Conservation (phyloP, 371 early-diverging fungal genomes). For the Parasitella parasitica region DNA sequence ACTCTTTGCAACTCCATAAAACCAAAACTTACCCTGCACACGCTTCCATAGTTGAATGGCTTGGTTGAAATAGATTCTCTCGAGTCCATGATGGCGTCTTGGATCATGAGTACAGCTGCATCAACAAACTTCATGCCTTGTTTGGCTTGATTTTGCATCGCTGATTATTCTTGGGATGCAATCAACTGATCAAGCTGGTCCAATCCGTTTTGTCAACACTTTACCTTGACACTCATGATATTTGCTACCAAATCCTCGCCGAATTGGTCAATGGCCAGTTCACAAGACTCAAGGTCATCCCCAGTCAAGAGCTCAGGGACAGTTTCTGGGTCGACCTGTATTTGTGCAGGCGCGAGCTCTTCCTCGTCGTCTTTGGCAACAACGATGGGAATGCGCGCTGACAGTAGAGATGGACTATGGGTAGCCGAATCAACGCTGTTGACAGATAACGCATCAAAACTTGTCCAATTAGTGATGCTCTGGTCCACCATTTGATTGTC, state of each 20-base stretch:
- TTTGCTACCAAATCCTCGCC: constrained; percentile 50
- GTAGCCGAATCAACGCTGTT: neutral
- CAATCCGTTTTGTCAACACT: constrained; percentile 55
- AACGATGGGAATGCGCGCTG: constrained; percentile 13
- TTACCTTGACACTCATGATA: constrained; percentile 55
- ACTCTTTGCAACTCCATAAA: too few relatives aligned
- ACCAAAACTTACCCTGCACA: constrained; percentile 34
- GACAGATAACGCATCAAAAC: constrained; percentile 24
- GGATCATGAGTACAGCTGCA: constrained; percentile 62
- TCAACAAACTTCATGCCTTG: constrained; percentile 53
- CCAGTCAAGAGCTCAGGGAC: constrained; percentile 51
- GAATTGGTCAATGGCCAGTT: constrained; percentile 48
- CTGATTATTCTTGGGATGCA: too few relatives aligned
- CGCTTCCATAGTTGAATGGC: constrained; percentile 56
- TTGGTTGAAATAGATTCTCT: constrained; percentile 58
- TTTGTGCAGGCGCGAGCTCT: neutral
- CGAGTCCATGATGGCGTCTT: constrained; percentile 61
- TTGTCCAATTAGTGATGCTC: constrained; percentile 25
- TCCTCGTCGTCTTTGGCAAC: neutral
- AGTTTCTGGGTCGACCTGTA: constrained; percentile 21
- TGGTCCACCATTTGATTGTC: constrained; percentile 18
- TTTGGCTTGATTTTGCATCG: too few relatives aligned
- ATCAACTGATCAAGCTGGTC: constrained; percentile 10
- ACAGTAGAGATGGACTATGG: constrained; percentile 12
- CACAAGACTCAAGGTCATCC: constrained; percentile 46